Percentiles rank a stretch among this genome's conserved stretches.
These are phyloP conservation scores for Gaultheria prostrata DNA, from an alignment of 148 eudicot species.

Conservation along the genomic window DNA sequence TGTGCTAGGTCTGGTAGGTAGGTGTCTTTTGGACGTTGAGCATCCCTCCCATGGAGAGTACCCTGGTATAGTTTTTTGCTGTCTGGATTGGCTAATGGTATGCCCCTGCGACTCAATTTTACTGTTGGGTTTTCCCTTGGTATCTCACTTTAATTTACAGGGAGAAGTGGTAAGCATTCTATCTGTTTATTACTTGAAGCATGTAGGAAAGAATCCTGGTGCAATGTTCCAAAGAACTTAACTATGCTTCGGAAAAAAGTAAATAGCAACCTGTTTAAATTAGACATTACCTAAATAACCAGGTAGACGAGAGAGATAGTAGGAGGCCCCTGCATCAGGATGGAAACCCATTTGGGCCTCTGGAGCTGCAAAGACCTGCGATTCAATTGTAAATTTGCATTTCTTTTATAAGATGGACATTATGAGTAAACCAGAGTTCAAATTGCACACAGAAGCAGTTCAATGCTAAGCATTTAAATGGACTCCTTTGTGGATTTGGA, in stretches of 20 bases:
- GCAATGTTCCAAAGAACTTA: not conserved
- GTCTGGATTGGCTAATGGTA: not conserved
- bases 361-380: slow-evolving; percentile 78
- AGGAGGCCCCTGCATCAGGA: slow-evolving; percentile 98
- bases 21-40: not conserved
- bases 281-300: slow-evolving; percentile 82
- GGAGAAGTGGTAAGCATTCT: slow-evolving; percentile 2
- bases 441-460: not conserved
- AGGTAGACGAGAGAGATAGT: slow-evolving; percentile 90
- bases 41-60: not conserved
- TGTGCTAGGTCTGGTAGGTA: not conserved
- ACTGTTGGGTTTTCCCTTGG: not conserved
- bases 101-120: not conserved
- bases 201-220: slow-evolving; percentile 1
- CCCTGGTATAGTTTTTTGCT: not conserved
- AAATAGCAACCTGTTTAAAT: not conserved
- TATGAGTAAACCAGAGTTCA: not conserved
- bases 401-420: not conserved
- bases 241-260: not conserved
- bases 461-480: not conserved
- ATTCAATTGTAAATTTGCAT: slow-evolving; percentile 13
- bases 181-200: not conserved
- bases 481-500: no score
- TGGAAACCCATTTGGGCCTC: slow-evolving; percentile 93
- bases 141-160: not conserved